Evolutionary conservation across 257 asterid species (phyloP), one percentile per base, ranked within the genome.

Genomic region (Agastache rugosa): DNA sequence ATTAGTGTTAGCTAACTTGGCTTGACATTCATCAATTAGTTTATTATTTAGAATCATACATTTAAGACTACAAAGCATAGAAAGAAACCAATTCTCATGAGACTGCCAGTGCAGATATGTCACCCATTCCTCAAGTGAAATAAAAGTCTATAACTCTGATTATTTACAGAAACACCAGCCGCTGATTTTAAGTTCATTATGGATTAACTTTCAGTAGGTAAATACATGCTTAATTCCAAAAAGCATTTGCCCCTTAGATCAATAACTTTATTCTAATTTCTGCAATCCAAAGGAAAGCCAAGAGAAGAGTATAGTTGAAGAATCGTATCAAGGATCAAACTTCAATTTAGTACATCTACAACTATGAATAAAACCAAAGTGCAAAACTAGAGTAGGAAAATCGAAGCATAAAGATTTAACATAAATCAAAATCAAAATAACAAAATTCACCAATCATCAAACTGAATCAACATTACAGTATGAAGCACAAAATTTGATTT

Each of bases 391-490:
- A 45, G 35, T 22, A 42, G 19, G 44, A 11, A 72, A 72, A 17
- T 60, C 37, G 31, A 12, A 61, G 70, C 63, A 61, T 15, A 11
- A 11, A 11, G 29, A 62, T 23, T 61, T 27, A 55, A 48, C 51
- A 72, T 61, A 10, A 19, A 59, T 45, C 68, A 56, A 61, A 12
- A 31, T 3, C 11, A 25, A 14, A 72, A 29, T 19, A 60, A 72
- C 37, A 29, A 59, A 60, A 29, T n/a, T 17, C 47, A 58, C 25
- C 5, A 47, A 31, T 14, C 27, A 72, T 55, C 59, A 61, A 59
- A 45, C n/a, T 72, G 77, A 60, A 45, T 31, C 69, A 45, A 29
- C 44, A 72, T 29, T n/a, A 45, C 70, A 34, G 15, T 31, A 11
- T 12, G 29, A 47, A 34, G 63, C 11, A 48, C 11, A 66, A 61